phyloP scores from a whole-genome alignment of 2,329 filamentous ascomycete genomes.

The Phialophora expanda region DNA sequence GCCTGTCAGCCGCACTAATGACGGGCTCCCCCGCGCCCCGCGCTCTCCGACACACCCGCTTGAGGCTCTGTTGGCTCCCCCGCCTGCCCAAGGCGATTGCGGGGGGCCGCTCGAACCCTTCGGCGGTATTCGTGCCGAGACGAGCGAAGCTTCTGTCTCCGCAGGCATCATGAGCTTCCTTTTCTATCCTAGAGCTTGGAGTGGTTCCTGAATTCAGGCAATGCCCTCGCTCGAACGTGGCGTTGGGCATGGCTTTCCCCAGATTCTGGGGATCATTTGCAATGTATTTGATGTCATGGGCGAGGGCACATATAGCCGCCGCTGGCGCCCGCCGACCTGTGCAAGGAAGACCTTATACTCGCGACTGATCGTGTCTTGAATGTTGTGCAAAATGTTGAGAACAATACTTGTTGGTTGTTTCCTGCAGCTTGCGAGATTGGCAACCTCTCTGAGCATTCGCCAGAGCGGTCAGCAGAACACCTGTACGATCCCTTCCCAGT shows the following conservation, averaged over 20 bases:
- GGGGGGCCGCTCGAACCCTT: neutral
- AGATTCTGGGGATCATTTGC: neutral
- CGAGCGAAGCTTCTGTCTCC: neutral
- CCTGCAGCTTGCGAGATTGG: neutral
- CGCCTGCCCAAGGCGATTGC: neutral
- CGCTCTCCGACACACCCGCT: neutral
- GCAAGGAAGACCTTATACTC: neutral
- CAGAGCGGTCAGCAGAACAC: slow-evolving; percentile 6
- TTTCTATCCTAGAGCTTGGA: slow-evolving; percentile 1
- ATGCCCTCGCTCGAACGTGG: slow-evolving; percentile 1
- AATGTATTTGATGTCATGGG: neutral
- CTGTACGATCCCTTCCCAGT: slow-evolving; percentile 36
- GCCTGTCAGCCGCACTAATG: neutral
- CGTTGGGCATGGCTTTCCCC: slow-evolving; percentile 7
- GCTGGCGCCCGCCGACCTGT: neutral
- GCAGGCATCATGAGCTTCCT: slow-evolving; percentile 1
- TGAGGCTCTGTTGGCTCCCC: neutral
- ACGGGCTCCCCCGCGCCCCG: neutral
- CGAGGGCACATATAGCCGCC: neutral
- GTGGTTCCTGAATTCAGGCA: neutral
- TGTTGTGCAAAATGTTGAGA: neutral
- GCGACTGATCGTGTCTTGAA: neutral
- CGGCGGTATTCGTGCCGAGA: slow-evolving; percentile 13
- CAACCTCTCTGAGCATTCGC: neutral
- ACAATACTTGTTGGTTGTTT: neutral